These are phyloP conservation scores for Pichia kluyveri DNA, from an alignment of 805 yeast genomes.

Conservation along the genomic window DNA sequence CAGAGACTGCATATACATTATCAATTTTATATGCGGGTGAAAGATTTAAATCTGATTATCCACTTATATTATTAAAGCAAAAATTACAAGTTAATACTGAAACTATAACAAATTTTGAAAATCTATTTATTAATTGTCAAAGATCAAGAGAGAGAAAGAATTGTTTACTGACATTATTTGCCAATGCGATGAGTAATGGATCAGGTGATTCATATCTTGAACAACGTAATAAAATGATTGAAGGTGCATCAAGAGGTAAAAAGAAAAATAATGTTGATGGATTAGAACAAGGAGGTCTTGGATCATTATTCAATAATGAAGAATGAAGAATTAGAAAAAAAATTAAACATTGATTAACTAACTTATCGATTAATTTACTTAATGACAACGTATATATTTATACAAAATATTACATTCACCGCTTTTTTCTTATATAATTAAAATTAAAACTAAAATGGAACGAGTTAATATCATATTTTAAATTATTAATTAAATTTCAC, in stretches of 20 bases:
- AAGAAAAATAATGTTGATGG: conserved; percentile 10
- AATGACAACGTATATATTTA: no score
- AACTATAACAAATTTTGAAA: conserved; percentile 56
- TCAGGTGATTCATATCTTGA: conserved; percentile 21
- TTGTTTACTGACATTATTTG: conserved; percentile 66
- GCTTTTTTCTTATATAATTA: neutral
- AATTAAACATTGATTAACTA: no score
- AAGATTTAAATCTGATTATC: conserved; percentile 59
- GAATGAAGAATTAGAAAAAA: neutral
- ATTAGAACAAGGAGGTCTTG: conserved; percentile 10
- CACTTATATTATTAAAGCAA: conserved; percentile 49
- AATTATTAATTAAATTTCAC: conserved; percentile 4
- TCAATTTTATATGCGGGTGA: conserved; percentile 71
- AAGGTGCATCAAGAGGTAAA: conserved; percentile 7
- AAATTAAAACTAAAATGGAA: neutral
- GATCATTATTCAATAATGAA: conserved; percentile 9
- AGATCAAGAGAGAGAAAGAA: conserved; percentile 72
- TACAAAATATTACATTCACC: neutral
- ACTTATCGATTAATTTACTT: no score
- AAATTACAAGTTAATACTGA: conserved; percentile 44
- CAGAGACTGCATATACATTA: conserved; percentile 85
- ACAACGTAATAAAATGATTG: conserved; percentile 10
- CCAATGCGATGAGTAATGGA: conserved; percentile 39
- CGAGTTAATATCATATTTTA: no score
- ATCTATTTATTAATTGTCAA: conserved; percentile 52